These are phyloP conservation scores for Endoconidiophora laricicola DNA, from an alignment of 2,329 filamentous ascomycete genomes.

Conservation along the genomic window DNA sequence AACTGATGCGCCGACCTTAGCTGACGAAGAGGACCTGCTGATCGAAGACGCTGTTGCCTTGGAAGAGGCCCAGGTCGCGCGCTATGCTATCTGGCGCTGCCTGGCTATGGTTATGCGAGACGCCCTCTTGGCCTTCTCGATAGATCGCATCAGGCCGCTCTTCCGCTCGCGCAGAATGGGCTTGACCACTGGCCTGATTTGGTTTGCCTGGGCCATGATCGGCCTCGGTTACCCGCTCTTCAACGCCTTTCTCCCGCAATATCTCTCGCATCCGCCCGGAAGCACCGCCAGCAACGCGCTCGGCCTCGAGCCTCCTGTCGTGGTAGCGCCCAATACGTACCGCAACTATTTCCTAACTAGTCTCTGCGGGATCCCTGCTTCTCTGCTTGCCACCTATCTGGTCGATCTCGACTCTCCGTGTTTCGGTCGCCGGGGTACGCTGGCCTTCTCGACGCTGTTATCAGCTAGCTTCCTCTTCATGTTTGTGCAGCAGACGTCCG, in stretches of 20 bases:
- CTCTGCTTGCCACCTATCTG: slow-evolving; percentile 54
- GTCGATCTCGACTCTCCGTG: slow-evolving; percentile 47
- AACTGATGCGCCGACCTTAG: neutral
- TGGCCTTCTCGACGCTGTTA: slow-evolving; percentile 49
- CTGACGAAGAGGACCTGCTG: slow-evolving; percentile 11
- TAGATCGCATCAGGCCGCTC: slow-evolving; percentile 48
- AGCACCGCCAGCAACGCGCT: slow-evolving; percentile 17
- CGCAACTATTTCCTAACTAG: slow-evolving; percentile 72
- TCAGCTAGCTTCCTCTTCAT: slow-evolving; percentile 54
- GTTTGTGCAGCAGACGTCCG: slow-evolving; percentile 42
- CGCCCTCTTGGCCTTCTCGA: slow-evolving; percentile 49
- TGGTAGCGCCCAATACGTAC: slow-evolving; percentile 28
- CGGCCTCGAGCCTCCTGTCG: slow-evolving; percentile 6
- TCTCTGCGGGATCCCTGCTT: slow-evolving; percentile 59
- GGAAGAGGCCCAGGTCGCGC: too few species aligned
- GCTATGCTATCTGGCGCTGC: too few species aligned
- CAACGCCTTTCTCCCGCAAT: slow-evolving; percentile 81
- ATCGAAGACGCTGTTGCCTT: neutral
- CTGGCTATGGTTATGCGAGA: slow-evolving; percentile 30
- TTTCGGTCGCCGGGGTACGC: slow-evolving; percentile 54
- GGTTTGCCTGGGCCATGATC: slow-evolving; percentile 70
- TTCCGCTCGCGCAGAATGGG: slow-evolving; percentile 38
- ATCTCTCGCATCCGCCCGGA: slow-evolving; percentile 44
- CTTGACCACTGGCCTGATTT: slow-evolving; percentile 39
- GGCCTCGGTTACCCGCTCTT: slow-evolving; percentile 80